phyloP scores from a whole-genome alignment of 2,329 filamentous ascomycete species.

The Aspergillus fumigatus region DNA sequence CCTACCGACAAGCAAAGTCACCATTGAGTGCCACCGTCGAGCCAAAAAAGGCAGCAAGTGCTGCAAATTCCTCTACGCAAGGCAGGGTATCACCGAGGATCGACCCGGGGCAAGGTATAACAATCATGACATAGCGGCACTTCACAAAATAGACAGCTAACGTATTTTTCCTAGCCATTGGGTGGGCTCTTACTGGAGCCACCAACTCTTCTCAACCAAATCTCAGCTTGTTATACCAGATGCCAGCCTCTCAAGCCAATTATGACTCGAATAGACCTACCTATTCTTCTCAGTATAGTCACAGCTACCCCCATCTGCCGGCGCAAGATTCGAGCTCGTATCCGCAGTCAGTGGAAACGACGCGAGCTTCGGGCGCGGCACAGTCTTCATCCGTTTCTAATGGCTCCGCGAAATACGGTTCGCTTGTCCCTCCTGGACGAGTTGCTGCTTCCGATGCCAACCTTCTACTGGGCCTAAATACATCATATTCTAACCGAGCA shows the following conservation, averaged over 20 bases:
- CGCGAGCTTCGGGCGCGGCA: slow-evolving; percentile 21
- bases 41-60: slow-evolving; percentile 15
- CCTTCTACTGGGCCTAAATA: slow-evolving; percentile 48
- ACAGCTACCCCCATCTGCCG: slow-evolving; percentile 23
- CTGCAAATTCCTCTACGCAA: slow-evolving; percentile 25
- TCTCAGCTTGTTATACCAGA: slow-evolving; percentile 74
- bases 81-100: slow-evolving; percentile 43
- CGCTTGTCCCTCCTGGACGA: slow-evolving; percentile 41
- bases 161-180: slow-evolving; percentile 58
- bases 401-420: slow-evolving; percentile 22
- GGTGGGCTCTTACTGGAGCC: slow-evolving; percentile 82
- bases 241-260: slow-evolving; percentile 36
- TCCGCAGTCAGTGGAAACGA: slow-evolving; percentile 30
- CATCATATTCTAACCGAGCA: slow-evolving; percentile 34
- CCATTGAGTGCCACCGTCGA: slow-evolving; percentile 29
- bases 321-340: slow-evolving; percentile 20
- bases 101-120: slow-evolving; percentile 49
- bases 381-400: slow-evolving; percentile 16
- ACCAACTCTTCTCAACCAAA: slow-evolving; percentile 82
- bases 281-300: slow-evolving; percentile 28
- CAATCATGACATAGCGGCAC: background rate
- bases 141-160: slow-evolving; percentile 18
- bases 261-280: slow-evolving; percentile 23
- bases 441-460: slow-evolving; percentile 29
- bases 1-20: slow-evolving; percentile 42